Base-by-base conservation (phyloP, 371 early-diverging fungal species). In the Parasitella parasitica region DNA sequence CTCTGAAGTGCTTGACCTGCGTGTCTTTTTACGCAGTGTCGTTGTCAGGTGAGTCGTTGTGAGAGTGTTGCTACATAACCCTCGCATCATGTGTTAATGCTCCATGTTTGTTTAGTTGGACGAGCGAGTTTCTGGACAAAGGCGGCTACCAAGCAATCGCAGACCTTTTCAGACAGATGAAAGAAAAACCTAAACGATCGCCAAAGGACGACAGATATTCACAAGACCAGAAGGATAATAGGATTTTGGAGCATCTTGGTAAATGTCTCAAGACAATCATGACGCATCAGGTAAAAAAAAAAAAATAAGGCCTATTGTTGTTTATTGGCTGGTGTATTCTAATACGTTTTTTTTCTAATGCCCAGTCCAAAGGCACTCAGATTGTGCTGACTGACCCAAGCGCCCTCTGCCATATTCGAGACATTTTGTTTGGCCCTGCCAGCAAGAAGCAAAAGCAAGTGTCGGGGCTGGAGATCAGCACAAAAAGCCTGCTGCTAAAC, bases 231-330 rank as follows among this genome's bases (percentile, higher is more conserved):
- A n/a, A n/a, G n/a, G 79, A 78, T 32, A 72, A 81, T 41, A 66
- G 71, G 24, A 63, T 75, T 12, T 27, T 81, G 13, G 76, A 81
- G 24, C 76, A 77, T 16, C 43, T 81, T 22, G 70, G 69, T 13
- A 74, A 75, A 61, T 81, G 82, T 54, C 69, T 81, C 48, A 78
- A 77, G 53, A 72, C 77, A 0, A 70, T 81, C 54, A 81, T 78
- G 76, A 75, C 74, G 0, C 82, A 78, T 52, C 73, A 81, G 69
- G 74, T 68, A 61, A 61, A 20, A n/a, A n/a, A 39, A 11, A n/a
- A n/a, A n/a, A n/a, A n/a, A n/a, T n/a, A n/a, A n/a, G n/a, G n/a
- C n/a, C n/a, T n/a, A n/a, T n/a, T n/a, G n/a, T n/a, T n/a, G n/a
- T n/a, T n/a, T n/a, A n/a, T n/a, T n/a, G n/a, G n/a, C n/a, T n/a